phyloP scores from a whole-genome alignment of 106 monocot species.

The Posidonia australis region DNA sequence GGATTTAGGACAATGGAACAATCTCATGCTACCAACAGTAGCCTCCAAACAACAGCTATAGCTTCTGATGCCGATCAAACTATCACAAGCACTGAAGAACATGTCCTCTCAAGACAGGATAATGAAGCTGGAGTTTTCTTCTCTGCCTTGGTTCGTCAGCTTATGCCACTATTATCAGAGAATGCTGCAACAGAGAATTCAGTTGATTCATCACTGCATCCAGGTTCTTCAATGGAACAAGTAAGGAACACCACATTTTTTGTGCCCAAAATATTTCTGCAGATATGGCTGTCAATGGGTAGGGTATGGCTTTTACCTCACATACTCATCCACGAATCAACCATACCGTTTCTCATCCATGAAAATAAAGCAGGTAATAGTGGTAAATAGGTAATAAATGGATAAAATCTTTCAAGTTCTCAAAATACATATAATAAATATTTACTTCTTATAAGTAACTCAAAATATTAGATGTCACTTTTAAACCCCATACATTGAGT shows the following conservation, averaged over 20 bases:
- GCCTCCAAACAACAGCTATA: neutral
- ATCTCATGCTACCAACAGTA: neutral
- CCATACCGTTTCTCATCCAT: no score
- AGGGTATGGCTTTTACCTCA: no score
- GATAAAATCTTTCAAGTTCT: no score
- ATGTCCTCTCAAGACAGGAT: neutral
- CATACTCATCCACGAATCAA: no score
- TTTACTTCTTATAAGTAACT: no score
- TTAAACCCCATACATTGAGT: no score
- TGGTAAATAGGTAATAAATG: no score
- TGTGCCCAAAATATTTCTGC: neutral
- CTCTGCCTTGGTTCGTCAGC: constrained; percentile 6
- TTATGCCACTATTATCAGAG: constrained; percentile 2
- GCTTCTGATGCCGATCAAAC: neutral
- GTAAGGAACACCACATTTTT: neutral
- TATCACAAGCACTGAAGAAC: neutral
- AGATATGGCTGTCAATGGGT: no score
- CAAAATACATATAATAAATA: no score
- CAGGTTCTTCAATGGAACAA: neutral
- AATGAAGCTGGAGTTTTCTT: constrained; percentile 4
- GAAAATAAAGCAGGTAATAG: no score
- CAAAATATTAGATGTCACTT: no score
- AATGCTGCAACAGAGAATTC: neutral
- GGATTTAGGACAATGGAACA: neutral
- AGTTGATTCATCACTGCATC: neutral